Evolutionary conservation across 768 basidiomycete species (phyloP).

Genomic region (Kondoa subrosea): DNA sequence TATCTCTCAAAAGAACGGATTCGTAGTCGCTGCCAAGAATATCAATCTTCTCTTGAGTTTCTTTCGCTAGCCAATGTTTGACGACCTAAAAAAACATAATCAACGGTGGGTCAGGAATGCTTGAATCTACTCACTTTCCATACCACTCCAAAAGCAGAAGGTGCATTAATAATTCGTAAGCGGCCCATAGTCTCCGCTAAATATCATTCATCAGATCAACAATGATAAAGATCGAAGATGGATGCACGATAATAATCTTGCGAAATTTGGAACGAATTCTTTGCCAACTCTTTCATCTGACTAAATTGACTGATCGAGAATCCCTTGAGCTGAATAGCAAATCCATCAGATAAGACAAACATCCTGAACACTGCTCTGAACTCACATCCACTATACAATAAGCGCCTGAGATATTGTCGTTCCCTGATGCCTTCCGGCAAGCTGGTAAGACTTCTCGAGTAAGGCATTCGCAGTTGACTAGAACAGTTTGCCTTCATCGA

Average conservation of each 20-base stretch:
- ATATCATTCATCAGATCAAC: background rate
- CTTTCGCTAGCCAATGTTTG: background rate
- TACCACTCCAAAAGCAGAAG: background rate
- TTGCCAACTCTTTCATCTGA: background rate
- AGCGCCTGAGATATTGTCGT: background rate
- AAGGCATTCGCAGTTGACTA: conserved; percentile 8
- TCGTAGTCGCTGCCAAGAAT: conserved; percentile 49
- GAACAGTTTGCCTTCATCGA: background rate
- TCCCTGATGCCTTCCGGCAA: background rate
- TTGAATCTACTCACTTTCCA: background rate
- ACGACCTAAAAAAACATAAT: background rate
- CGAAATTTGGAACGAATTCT: conserved; percentile 4
- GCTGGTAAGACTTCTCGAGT: conserved; percentile 2
- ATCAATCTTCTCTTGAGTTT: conserved; percentile 48
- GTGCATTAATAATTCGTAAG: background rate
- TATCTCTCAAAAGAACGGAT: conserved; percentile 41
- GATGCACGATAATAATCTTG: background rate
- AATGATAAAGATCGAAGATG: background rate
- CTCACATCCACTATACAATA: conserved; percentile 8
- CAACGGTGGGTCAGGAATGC: background rate
- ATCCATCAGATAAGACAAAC: background rate
- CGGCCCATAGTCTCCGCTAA: background rate
- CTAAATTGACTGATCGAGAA: conserved; percentile 2
- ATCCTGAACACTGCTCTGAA: background rate
- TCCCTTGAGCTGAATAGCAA: conserved; percentile 1